Conservation (phyloP, 108 stramenopile species). For the Fragilariopsis cylindrus region DNA sequence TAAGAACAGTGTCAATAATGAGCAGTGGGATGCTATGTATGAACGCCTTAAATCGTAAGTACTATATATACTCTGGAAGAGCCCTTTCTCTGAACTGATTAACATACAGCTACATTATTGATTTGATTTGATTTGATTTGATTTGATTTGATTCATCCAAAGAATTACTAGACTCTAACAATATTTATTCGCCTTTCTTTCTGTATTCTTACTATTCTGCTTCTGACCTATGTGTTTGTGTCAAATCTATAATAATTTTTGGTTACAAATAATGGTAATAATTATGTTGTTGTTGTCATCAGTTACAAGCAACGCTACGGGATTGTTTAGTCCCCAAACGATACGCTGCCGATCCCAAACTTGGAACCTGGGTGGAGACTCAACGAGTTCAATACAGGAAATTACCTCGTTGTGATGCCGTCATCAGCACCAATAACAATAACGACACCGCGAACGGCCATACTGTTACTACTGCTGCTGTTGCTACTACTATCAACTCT, state of each 20-base stretch:
- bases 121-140: too few relatives aligned
- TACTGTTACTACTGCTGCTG: too few relatives aligned
- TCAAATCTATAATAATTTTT: too few relatives aligned
- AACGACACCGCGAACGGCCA: not conserved
- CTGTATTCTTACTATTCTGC: not conserved
- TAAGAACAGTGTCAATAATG: slow-evolving; percentile 25
- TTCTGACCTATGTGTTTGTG: not conserved
- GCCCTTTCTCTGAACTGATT: too few relatives aligned
- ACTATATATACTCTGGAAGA: not conserved
- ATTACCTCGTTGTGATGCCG: slow-evolving; percentile 20
- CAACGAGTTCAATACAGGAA: slow-evolving; percentile 55
- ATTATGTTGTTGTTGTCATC: not conserved
- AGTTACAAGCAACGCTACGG: slow-evolving; percentile 46
- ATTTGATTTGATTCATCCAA: too few relatives aligned
- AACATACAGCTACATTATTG: too few relatives aligned
- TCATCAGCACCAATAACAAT: too few relatives aligned
- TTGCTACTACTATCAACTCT: not conserved
- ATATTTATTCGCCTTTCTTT: too few relatives aligned
- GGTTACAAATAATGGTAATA: too few relatives aligned
- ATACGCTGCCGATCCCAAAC: slow-evolving; percentile 36
- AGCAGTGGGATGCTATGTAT: slow-evolving; percentile 31
- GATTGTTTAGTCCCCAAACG: slow-evolving; percentile 53
- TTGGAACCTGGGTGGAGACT: slow-evolving; percentile 35
- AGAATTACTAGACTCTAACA: not conserved
- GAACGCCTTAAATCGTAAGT: slow-evolving; percentile 9